Evolutionary conservation across 116 monocot species (phyloP).

Genomic region (Thalassia testudinum): DNA sequence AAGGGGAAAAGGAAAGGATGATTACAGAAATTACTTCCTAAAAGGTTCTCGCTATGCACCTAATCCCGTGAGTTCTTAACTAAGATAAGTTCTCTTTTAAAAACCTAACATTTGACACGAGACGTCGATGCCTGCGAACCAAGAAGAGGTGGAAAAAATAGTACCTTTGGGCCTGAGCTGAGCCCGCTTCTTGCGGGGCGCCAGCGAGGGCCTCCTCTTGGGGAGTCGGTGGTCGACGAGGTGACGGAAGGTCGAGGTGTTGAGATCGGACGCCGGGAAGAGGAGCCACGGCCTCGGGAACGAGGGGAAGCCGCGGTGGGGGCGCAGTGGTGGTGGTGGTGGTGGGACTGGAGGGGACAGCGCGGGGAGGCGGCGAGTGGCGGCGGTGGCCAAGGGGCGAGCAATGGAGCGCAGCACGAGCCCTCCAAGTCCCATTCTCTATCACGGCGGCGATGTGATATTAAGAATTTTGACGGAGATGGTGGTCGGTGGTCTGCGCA

Average conservation of each 20-base stretch:
- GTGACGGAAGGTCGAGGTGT: constrained; percentile 14
- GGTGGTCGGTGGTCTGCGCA: too few species aligned
- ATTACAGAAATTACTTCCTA: too few species aligned
- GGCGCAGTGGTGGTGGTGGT: not conserved
- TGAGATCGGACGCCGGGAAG: not conserved
- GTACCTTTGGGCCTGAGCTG: constrained; percentile 65
- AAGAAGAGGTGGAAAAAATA: not conserved
- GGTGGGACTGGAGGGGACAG: not conserved
- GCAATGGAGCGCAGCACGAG: not conserved
- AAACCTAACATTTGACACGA: not conserved
- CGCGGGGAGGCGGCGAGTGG: not conserved
- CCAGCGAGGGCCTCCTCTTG: constrained; percentile 56
- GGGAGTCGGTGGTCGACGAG: constrained; percentile 57
- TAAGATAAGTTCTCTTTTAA: not conserved
- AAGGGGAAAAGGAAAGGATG: too few species aligned
- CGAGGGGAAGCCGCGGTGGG: not conserved
- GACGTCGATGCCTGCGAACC: not conserved
- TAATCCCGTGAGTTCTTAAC: too few species aligned
- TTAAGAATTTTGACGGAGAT: too few species aligned
- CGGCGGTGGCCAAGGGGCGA: not conserved
- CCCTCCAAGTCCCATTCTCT: not conserved
- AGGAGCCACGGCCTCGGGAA: not conserved
- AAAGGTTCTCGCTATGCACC: too few species aligned
- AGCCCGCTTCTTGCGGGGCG: constrained; percentile 58
- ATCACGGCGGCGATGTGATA: too few species aligned